Conservation (phyloP, 2,329 filamentous ascomycete species). For the Polytolypa hystricis region DNA sequence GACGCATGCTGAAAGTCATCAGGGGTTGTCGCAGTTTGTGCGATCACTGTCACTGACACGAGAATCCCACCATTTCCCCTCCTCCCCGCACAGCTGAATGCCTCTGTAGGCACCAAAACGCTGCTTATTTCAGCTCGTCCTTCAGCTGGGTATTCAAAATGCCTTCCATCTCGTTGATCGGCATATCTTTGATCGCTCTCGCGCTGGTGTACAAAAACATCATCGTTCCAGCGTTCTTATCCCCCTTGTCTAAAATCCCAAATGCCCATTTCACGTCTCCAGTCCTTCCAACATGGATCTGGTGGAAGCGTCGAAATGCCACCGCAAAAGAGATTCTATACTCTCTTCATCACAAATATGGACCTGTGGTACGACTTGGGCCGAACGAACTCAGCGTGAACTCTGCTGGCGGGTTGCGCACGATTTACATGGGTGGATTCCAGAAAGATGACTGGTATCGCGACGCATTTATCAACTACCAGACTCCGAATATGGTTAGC, state of each 20-base stretch:
- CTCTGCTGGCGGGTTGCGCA: slow-evolving; percentile 52
- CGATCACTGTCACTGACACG: no score
- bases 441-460: slow-evolving; percentile 65
- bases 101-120: no score
- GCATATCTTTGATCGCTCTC: not conserved
- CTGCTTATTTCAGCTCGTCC: not conserved
- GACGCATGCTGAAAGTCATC: no score
- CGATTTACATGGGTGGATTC: slow-evolving; percentile 60
- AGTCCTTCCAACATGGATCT: slow-evolving; percentile 56
- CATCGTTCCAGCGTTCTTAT: slow-evolving; percentile 41
- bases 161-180: not conserved
- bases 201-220: slow-evolving; percentile 25
- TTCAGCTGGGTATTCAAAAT: not conserved
- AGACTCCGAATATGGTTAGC: slow-evolving; percentile 1
- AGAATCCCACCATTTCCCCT: not conserved
- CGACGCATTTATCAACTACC: slow-evolving; percentile 42
- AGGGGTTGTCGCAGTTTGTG: no score
- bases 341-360: slow-evolving; percentile 45
- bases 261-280: slow-evolving; percentile 57
- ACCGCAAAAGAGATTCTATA: slow-evolving; percentile 55
- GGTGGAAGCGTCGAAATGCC: slow-evolving; percentile 46
- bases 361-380: slow-evolving; percentile 52
- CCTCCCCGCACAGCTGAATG: not conserved
- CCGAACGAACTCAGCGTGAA: slow-evolving; percentile 54
- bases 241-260: slow-evolving; percentile 54